These are phyloP conservation scores for Ettlia oleoabundans DNA, from an alignment of 139 green algal genomes.

Conservation along the genomic window DNA sequence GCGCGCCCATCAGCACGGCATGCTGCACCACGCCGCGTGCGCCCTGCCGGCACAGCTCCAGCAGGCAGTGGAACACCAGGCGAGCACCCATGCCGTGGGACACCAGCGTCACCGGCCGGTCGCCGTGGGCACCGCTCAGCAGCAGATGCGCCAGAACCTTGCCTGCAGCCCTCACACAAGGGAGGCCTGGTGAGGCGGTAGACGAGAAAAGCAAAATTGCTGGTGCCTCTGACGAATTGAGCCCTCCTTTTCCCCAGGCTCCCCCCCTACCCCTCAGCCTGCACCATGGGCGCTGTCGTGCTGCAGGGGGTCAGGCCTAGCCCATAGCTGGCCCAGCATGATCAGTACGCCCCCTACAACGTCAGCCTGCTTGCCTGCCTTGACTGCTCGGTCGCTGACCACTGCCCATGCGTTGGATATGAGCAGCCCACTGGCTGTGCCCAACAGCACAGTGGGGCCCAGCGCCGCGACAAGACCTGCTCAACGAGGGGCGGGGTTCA, in stretches of 20 bases:
- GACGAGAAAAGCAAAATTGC: no score
- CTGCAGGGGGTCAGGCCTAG: no score
- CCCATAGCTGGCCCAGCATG: neutral
- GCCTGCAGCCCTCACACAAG: neutral
- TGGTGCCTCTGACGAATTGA: no score
- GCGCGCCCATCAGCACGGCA: conserved; percentile 79
- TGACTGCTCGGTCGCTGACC: conserved; percentile 59
- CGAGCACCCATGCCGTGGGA: conserved; percentile 64
- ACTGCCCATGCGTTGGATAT: conserved; percentile 66
- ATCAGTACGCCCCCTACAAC: conserved; percentile 40
- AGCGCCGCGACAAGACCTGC: conserved; percentile 66
- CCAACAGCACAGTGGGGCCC: conserved; percentile 47
- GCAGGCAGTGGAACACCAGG: conserved; percentile 82
- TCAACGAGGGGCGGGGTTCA: no score
- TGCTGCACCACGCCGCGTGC: conserved; percentile 57
- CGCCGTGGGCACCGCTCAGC: conserved; percentile 63
- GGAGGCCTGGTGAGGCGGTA: neutral
- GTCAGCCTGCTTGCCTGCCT: conserved; percentile 68
- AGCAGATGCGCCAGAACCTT: conserved; percentile 73
- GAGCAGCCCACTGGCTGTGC: conserved; percentile 42
- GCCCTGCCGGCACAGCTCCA: conserved; percentile 70
- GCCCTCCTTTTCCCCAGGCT: no score
- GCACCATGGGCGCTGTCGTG: no score
- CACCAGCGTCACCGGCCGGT: conserved; percentile 60
- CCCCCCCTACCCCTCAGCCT: no score